Evolutionary conservation across 2,329 filamentous ascomycete genomes (phyloP).

Genomic region (Conoideocrella luteorostrata): DNA sequence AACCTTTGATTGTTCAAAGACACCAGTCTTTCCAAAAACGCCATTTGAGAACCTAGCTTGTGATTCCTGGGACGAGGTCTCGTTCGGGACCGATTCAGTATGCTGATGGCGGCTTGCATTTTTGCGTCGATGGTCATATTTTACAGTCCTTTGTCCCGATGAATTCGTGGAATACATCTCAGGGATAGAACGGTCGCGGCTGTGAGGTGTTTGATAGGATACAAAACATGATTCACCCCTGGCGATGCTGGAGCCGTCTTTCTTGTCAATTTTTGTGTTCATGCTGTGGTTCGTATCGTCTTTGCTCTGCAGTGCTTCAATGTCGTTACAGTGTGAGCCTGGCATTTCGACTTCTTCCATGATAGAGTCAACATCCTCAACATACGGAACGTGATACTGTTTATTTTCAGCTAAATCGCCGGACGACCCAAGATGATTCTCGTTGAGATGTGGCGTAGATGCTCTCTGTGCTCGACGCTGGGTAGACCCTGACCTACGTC

Average conservation of each 20-base stretch:
- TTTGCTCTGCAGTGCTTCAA: not conserved
- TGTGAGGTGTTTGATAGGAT: too few relatives aligned
- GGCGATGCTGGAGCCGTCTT: not conserved
- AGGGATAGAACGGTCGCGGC: too few relatives aligned
- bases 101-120: too few relatives aligned
- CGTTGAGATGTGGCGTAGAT: conserved; percentile 5
- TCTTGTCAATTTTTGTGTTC: not conserved
- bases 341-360: not conserved
- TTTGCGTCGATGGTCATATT: too few relatives aligned
- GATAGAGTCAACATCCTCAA: conserved; percentile 9
- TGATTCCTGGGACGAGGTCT: too few relatives aligned
- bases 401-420: not conserved
- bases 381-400: conserved; percentile 13
- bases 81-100: too few relatives aligned
- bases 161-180: too few relatives aligned
- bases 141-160: too few relatives aligned
- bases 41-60: not conserved
- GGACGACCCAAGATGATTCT: not conserved
- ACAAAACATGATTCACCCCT: too few relatives aligned
- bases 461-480: conserved; percentile 22
- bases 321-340: not conserved
- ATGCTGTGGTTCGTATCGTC: not conserved
- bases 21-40: conserved; percentile 1
- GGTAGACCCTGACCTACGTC: conserved; percentile 19
- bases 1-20: not conserved